phyloP scores from a whole-genome alignment of 1,139 yeast species.

The Saccharomyces hybrid region DNA sequence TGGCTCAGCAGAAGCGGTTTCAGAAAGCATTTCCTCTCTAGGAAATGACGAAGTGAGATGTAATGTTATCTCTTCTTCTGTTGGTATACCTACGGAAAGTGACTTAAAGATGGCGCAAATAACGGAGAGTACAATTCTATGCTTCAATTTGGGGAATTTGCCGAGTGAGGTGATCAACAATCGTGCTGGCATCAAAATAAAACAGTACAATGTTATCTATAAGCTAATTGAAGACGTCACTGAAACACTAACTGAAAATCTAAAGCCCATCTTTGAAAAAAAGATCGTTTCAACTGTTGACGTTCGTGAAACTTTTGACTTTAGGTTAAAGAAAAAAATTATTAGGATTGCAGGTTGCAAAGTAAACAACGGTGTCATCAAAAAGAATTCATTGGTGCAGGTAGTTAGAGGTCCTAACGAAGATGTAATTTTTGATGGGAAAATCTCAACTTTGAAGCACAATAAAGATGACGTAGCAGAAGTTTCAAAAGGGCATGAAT shows the following conservation, averaged over 20 bases:
- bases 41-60: conserved; percentile 83
- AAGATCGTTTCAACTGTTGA: conserved; percentile 64
- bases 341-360: conserved; percentile 81
- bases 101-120: conserved; percentile 79
- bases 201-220: conserved; percentile 73
- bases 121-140: conserved; percentile 62
- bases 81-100: conserved; percentile 77
- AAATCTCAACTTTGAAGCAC: conserved; percentile 66
- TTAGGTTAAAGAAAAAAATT: conserved; percentile 46
- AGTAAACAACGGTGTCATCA: conserved; percentile 62
- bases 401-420: conserved; percentile 47
- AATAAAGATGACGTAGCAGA: conserved; percentile 74
- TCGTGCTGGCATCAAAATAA: conserved; percentile 58
- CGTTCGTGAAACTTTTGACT: conserved; percentile 63
- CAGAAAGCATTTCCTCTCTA: conserved; percentile 66
- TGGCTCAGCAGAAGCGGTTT: conserved; percentile 57
- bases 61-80: conserved; percentile 60
- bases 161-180: conserved; percentile 56
- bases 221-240: conserved; percentile 82
- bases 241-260: conserved; percentile 47
- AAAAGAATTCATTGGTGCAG: conserved; percentile 52
- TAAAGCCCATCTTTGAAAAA: conserved; percentile 62
- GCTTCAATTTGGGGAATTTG: conserved; percentile 61
- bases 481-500: conserved; percentile 79
- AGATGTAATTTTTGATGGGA: conserved; percentile 56